phyloP scores from a whole-genome alignment of 495 filamentous ascomycete species.

The Choiromyces venosus region DNA sequence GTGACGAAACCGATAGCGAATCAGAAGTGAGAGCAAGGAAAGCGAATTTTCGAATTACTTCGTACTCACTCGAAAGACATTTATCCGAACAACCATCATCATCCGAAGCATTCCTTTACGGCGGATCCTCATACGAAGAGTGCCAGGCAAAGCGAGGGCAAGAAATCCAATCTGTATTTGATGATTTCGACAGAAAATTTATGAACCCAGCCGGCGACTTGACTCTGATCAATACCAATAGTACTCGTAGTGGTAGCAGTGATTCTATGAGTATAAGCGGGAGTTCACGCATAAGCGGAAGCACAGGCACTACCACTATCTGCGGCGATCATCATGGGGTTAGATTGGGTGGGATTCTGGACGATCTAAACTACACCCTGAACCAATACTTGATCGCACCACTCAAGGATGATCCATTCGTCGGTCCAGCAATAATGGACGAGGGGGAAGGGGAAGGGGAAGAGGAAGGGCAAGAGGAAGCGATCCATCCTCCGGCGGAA shows the following conservation, averaged over 20 bases:
- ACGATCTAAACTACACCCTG: neutral
- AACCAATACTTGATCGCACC: neutral
- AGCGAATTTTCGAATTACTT: too few species aligned
- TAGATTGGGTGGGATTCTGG: fast-evolving
- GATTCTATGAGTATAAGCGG: neutral
- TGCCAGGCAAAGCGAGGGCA: neutral
- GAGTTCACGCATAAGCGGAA: neutral
- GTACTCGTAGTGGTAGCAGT: neutral
- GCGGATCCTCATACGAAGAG: too few species aligned
- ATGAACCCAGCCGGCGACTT: neutral
- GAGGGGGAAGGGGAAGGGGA: too few species aligned
- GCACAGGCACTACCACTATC: neutral
- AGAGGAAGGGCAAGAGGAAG: too few species aligned
- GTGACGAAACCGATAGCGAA: neutral
- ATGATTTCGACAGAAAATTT: neutral
- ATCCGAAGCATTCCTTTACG: neutral
- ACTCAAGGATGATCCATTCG: neutral
- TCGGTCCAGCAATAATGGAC: too few species aligned
- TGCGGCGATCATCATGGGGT: neutral
- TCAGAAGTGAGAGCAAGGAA: neutral
- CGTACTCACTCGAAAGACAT: neutral
- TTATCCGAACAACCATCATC: neutral
- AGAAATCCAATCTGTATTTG: neutral
- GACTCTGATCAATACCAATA: neutral
- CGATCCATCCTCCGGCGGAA: too few species aligned